Base-by-base conservation (phyloP, 257 asterid species). In the Penstemon davidsonii region DNA sequence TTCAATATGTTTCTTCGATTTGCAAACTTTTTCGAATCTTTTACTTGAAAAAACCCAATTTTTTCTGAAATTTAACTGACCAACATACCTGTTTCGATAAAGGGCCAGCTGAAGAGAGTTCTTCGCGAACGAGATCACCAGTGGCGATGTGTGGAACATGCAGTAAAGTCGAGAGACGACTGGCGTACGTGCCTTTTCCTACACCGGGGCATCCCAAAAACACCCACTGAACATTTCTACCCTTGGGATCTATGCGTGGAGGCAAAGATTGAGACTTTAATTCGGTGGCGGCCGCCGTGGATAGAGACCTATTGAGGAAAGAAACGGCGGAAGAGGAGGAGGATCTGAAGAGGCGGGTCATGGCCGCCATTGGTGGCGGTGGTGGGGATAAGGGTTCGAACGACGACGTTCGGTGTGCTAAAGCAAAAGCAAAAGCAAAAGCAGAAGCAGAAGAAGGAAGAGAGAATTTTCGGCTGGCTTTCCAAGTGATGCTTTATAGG, bases 51-150 rank as follows among this genome's bases (percentile, higher is more conserved):
- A 65, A n/a, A 41, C 4, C 3, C 33, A 11, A 8, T 8, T 8
- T 37, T 50, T 5, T 4, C 5, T 1, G 3, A 10, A 51, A 49
- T 36, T 25, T 25, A 25, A 25, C 3, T 37, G 6, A 36, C 37
- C 7, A 3, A 50, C 36, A 4, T 39, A 90, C 99, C 67, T 94
- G 88, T 66, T 82, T 79, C 18, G 97, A 84, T 40, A 87, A 74
- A 59, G 96, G 78, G 19, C 93, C 87, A 37, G 87, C 60, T 5
- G 96, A 85, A 25, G 83, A 62, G 59, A 94, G 95, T 82, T 91
- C 99, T 49, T 91, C 91, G 13, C 99, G 96, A 54, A 94, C 97
- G 68, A 94, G 97, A 88, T 94, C 99, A 40, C 99, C 99, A 43
- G 99, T 94, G 49, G 99, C 96, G 73, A 91, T 88, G 74, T 94